Percentiles rank a stretch among this genome's conserved stretches.
Conservation (phyloP, 2,329 filamentous ascomycete genomes). For the Apiospora aurea region DNA sequence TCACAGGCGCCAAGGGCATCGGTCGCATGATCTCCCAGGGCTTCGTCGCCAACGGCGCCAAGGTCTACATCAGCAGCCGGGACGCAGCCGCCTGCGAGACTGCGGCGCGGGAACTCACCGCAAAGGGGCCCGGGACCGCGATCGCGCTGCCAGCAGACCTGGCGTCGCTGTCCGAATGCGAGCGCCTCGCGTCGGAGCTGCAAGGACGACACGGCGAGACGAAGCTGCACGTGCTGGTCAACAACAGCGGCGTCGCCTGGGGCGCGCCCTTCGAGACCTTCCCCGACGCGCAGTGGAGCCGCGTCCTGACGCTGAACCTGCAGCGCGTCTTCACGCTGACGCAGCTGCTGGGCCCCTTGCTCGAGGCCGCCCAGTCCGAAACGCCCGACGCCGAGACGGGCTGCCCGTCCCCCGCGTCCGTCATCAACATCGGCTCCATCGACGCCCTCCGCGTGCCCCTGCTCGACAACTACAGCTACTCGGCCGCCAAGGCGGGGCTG, state of each 20-base stretch:
- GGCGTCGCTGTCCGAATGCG: slow-evolving; percentile 64
- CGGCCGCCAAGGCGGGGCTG: slow-evolving; percentile 67
- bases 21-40: slow-evolving; percentile 73
- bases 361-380: slow-evolving; percentile 55
- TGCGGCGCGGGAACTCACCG: slow-evolving; percentile 63
- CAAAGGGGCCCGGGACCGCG: slow-evolving; percentile 58
- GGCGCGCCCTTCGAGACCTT: slow-evolving; percentile 66
- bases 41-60: slow-evolving; percentile 69
- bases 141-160: slow-evolving; percentile 69
- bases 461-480: slow-evolving; percentile 67
- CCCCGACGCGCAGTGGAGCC: slow-evolving; percentile 64
- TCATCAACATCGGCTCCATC: slow-evolving; percentile 71
- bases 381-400: slow-evolving; percentile 40
- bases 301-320: slow-evolving; percentile 69
- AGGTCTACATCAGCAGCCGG: slow-evolving; percentile 71
- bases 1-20: slow-evolving; percentile 64
- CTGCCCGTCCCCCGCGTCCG: slow-evolving; percentile 55
- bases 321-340: slow-evolving; percentile 74
- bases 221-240: slow-evolving; percentile 67
- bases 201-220: slow-evolving; percentile 49
- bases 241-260: slow-evolving; percentile 73
- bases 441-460: slow-evolving; percentile 67
- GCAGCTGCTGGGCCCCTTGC: slow-evolving; percentile 64
- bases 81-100: slow-evolving; percentile 64
- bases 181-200: slow-evolving; percentile 60